phyloP scores from a whole-genome alignment of 1,284 basidiomycete genomes.

The Cutaneotrichosporon arboriforme region DNA sequence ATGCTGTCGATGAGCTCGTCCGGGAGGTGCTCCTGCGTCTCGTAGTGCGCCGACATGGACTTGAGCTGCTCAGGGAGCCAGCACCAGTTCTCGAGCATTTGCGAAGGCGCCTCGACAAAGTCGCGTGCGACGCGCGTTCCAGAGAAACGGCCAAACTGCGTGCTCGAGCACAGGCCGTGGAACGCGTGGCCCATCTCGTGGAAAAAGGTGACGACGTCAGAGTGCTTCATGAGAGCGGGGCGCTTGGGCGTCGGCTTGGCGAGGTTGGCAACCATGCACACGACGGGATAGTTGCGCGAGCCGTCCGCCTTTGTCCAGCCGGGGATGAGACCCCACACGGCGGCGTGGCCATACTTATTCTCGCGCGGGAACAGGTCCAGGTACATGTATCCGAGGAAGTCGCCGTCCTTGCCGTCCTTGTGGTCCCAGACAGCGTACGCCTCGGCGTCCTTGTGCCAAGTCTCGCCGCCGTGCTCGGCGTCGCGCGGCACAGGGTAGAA shows the following conservation, averaged over 20 bases:
- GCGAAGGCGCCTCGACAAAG: constrained; percentile 79
- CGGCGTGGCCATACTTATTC: constrained; percentile 77
- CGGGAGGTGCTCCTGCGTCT: constrained; percentile 18
- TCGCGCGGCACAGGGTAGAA: constrained; percentile 17
- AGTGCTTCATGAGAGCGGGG: constrained; percentile 68
- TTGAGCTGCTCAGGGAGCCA: constrained; percentile 23
- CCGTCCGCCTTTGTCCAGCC: constrained; percentile 17
- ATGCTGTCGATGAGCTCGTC: constrained; percentile 18
- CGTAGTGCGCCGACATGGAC: constrained; percentile 20
- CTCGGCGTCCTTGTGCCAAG: constrained; percentile 18
- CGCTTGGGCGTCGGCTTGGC: constrained; percentile 53
- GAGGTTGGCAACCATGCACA: constrained; percentile 58
- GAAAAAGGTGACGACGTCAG: constrained; percentile 37
- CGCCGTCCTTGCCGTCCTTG: constrained; percentile 53
- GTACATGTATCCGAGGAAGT: constrained; percentile 68
- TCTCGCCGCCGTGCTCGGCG: constrained; percentile 11
- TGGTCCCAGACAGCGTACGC: constrained; percentile 36
- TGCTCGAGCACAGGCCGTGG: constrained; percentile 69
- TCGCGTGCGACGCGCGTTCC: constrained; percentile 59
- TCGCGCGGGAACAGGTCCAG: constrained; percentile 83
- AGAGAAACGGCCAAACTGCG: constrained; percentile 69
- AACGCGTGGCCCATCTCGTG: constrained; percentile 74
- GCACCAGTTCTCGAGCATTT: constrained; percentile 84
- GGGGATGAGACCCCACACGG: constrained; percentile 67
- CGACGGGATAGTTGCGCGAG: constrained; percentile 38